Conservation (phyloP, 106 monocot genomes). For the Platanthera zijinensis region DNA sequence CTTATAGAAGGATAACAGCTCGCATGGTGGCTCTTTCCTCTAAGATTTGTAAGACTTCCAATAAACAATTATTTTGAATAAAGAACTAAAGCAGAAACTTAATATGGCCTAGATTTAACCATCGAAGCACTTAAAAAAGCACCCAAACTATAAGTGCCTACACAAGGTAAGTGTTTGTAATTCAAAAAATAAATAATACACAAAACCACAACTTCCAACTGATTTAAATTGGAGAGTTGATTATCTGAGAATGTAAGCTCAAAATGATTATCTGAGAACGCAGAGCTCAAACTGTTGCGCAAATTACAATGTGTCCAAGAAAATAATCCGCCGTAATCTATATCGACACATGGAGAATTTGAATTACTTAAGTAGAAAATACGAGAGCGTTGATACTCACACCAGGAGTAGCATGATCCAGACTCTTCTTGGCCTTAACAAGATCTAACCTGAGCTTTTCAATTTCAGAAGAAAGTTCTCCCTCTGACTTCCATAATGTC, state of each 20-base stretch:
- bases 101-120: background rate
- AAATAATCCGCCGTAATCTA: background rate
- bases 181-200: background rate
- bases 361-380: background rate
- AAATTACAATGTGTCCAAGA: background rate
- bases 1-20: background rate
- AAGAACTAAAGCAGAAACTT: background rate
- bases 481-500: conserved; percentile 86
- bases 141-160: background rate
- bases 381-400: conserved; percentile 33
- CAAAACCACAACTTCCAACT: background rate
- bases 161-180: background rate
- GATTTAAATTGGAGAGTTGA: background rate
- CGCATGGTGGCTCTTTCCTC: background rate
- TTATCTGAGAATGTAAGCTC: background rate
- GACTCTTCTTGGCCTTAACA: conserved; percentile 86
- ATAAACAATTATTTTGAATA: background rate
- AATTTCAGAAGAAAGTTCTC: conserved; percentile 71
- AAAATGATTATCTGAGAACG: background rate
- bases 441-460: conserved; percentile 77
- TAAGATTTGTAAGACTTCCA: background rate
- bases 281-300: background rate
- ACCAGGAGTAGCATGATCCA: conserved; percentile 94
- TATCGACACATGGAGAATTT: background rate
- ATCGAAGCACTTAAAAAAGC: background rate